Conservation (phyloP, 805 yeast species). For the Saccharomycopsis amapae region DNA sequence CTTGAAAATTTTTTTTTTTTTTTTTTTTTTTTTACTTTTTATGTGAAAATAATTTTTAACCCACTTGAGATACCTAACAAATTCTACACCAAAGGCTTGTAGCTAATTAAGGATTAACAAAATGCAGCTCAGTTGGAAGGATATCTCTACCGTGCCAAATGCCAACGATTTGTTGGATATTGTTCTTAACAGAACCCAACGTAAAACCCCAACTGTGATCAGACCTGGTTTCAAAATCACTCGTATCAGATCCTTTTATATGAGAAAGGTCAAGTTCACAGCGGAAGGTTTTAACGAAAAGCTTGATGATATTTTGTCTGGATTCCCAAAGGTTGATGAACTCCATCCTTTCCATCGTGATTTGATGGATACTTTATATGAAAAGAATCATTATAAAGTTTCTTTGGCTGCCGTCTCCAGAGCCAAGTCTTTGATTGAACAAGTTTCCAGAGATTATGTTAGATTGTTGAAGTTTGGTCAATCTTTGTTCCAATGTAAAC, state of each 20-base stretch:
- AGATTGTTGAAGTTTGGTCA: slow-evolving; percentile 95
- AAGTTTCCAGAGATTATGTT: slow-evolving; percentile 91
- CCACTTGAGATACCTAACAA: no score
- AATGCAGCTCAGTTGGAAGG: slow-evolving; percentile 98
- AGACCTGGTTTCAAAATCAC: slow-evolving; percentile 94
- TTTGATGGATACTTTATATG: slow-evolving; percentile 94
- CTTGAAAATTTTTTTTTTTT: background rate
- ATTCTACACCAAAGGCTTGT: no score
- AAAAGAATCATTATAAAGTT: slow-evolving; percentile 96
- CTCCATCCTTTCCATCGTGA: slow-evolving; percentile 98
- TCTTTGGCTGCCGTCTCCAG: slow-evolving; percentile 91
- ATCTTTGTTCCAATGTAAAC: slow-evolving; percentile 97
- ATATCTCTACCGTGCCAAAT: slow-evolving; percentile 90
- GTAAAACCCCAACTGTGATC: slow-evolving; percentile 98
- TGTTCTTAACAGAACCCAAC: slow-evolving; percentile 93
- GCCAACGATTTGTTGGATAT: slow-evolving; percentile 92
- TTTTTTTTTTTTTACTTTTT: slow-evolving; percentile 1
- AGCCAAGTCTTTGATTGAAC: slow-evolving; percentile 91
- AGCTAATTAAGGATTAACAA: no score
- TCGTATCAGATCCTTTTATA: slow-evolving; percentile 93
- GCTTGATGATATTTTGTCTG: slow-evolving; percentile 73
- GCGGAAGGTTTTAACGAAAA: slow-evolving; percentile 95
- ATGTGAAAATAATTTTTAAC: no score
- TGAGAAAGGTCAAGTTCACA: slow-evolving; percentile 96
- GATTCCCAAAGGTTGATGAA: slow-evolving; percentile 95